Conservation (phyloP, 2,329 filamentous ascomycete species). For the Emydomyces testavorans region DNA sequence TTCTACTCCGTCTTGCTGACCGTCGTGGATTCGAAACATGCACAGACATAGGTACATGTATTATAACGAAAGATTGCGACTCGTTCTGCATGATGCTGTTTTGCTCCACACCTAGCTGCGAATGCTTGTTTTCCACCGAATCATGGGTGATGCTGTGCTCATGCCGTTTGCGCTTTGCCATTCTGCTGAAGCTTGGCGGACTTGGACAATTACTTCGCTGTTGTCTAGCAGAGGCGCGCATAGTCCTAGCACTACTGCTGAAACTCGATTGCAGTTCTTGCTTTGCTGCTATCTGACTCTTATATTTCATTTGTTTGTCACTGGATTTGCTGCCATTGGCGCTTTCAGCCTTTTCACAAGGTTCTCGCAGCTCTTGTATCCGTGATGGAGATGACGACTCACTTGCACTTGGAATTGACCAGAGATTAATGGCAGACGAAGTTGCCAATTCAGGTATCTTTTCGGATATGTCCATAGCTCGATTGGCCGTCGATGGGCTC, state of each 20-base stretch:
- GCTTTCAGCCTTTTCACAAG: neutral
- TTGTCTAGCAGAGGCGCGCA: neutral
- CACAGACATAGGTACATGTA: neutral
- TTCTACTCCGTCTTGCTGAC: constrained; percentile 6
- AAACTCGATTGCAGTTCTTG: neutral
- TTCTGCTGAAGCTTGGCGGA: neutral
- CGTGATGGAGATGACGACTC: neutral
- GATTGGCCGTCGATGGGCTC: neutral
- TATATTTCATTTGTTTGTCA: neutral
- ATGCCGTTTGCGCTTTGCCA: neutral
- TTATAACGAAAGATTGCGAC: neutral
- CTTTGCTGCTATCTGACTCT: neutral
- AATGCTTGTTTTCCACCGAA: neutral
- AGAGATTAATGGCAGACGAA: neutral
- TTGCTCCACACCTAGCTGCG: neutral
- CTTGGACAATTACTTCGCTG: neutral
- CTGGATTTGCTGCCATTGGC: neutral
- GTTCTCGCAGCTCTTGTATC: neutral
- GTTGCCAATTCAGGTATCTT: neutral
- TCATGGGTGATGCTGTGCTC: neutral
- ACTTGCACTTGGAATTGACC: neutral
- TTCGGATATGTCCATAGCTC: neutral
- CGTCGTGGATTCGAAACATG: neutral
- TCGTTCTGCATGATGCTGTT: neutral
- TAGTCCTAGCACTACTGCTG: neutral